Evolutionary conservation across 2,329 filamentous ascomycete genomes (phyloP), one percentile per base, ranked within the genome.

Genomic region (Decorospora gaudefroyi): DNA sequence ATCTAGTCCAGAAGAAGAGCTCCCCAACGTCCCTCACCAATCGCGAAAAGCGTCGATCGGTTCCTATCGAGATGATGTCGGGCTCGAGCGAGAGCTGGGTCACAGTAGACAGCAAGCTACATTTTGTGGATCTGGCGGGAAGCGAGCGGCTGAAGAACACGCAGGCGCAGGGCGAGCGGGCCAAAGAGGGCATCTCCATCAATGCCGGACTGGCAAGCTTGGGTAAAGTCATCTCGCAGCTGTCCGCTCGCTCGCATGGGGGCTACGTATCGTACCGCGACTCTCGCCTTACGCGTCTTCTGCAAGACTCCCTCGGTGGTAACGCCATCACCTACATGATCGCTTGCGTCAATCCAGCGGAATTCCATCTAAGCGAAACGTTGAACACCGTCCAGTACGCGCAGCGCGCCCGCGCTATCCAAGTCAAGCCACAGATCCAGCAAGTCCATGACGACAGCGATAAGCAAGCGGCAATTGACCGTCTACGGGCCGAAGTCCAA

Each of bases 291-390:
- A 99, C 93, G 8, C 86, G 93, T 47, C 78, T 99, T 16, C 81
- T 99, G 12, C 93, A 99, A 76, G 93, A 99, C 72, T 99, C 93
- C 0, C 79, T 99, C 4, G 93, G 93, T 44, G 93, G 93, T 4
- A 97, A 95, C 67, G 93, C 93, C 23, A 95, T 96, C 67, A 99
- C 93, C 0, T 99, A 97, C 74, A 97, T 99, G 93, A 93, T 99
- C 73, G 93, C 93, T 6, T 99, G 93, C 72, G 91, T 99, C 19
- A 99, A 92, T 1, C 92, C 91, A 0, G 90, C 92, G 10, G 91
- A 96, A 68, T 99, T 99, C 67, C 93, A 99, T 69, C 77, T 99
- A 30, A 97, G 91, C 73, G 93, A 99, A 73, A 97, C 95, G 0
- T 77, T 99, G 45, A 99, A 99, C 69, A 99, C 93, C 0, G 89